A percentile compares a stretch with the other conserved stretches of the same genome.
phyloP scores from a whole-genome alignment of 306 rosid genomes.

The Vigna hirtella region DNA sequence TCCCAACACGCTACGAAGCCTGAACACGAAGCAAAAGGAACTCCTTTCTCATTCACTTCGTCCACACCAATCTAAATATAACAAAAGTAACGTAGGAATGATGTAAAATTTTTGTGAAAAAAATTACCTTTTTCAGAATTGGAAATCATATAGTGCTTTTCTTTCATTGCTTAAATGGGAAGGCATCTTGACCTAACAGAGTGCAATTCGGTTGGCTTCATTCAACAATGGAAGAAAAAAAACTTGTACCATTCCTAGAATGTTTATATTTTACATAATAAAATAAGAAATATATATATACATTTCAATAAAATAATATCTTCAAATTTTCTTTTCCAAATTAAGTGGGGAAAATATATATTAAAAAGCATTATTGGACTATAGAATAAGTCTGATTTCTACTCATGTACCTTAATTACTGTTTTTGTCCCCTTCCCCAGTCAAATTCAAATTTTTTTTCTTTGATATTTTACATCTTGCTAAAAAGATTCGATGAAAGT shows the following conservation, averaged over 20 bases:
- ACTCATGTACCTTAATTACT: too few relatives aligned
- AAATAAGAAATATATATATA: neutral
- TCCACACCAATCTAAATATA: neutral
- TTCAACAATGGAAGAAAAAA: neutral
- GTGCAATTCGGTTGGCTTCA: neutral
- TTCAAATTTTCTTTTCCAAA: neutral
- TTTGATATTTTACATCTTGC: too few relatives aligned
- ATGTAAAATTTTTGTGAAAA: neutral
- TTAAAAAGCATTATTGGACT: too few relatives aligned
- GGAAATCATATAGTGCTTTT: neutral
- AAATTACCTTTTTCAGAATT: neutral
- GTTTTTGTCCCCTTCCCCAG: too few relatives aligned
- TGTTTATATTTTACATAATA: neutral
- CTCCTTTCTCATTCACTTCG: neutral
- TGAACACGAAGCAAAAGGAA: neutral
- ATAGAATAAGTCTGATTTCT: too few relatives aligned
- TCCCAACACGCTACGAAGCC: conserved; percentile 29
- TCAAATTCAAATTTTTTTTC: too few relatives aligned
- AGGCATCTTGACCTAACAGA: neutral
- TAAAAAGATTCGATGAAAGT: too few relatives aligned
- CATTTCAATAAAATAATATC: neutral
- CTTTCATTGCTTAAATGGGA: neutral
- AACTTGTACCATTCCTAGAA: neutral
- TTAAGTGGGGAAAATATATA: neutral
- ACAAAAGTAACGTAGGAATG: conserved; percentile 3